Percentiles rank a stretch among this genome's conserved stretches.
Conservation (phyloP, 164 flowering plant genomes). For the Kingdonia uniflora region DNA sequence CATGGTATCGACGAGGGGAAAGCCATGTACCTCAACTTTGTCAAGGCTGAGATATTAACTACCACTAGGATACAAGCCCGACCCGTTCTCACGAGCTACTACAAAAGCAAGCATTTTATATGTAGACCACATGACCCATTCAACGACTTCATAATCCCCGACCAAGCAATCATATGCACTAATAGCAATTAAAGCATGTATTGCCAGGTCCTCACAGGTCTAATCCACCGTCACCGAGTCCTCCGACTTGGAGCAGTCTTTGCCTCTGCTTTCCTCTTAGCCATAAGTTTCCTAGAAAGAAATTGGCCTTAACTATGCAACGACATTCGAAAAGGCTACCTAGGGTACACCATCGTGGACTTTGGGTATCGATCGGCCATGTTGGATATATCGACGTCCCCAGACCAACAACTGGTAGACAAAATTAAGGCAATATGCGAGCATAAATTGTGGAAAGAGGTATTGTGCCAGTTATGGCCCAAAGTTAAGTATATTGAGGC, state of each 20-base stretch:
- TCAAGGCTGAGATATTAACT: slow-evolving; percentile 54
- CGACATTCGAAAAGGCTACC: slow-evolving; percentile 46
- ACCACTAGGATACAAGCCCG: slow-evolving; percentile 63
- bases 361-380: slow-evolving; percentile 34
- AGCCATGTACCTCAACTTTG: slow-evolving; percentile 67
- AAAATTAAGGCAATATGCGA: slow-evolving; percentile 49
- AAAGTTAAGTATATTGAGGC: slow-evolving; percentile 79
- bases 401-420: slow-evolving; percentile 44
- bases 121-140: slow-evolving; percentile 46
- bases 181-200: slow-evolving; percentile 83
- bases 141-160: slow-evolving; percentile 64
- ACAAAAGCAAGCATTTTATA: slow-evolving; percentile 74
- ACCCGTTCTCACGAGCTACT: slow-evolving; percentile 81
- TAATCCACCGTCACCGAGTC: slow-evolving; percentile 50
- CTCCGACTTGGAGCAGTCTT: slow-evolving; percentile 80
- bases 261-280: slow-evolving; percentile 72
- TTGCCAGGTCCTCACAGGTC: slow-evolving; percentile 66
- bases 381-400: slow-evolving; percentile 21
- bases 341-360: slow-evolving; percentile 33
- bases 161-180: slow-evolving; percentile 50
- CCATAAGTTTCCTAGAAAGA: slow-evolving; percentile 55
- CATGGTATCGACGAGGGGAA: slow-evolving; percentile 71
- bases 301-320: slow-evolving; percentile 41
- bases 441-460: slow-evolving; percentile 58
- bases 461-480: slow-evolving; percentile 64